phyloP scores from a whole-genome alignment of 495 filamentous ascomycete genomes.

The Glarea lozoyensis region DNA sequence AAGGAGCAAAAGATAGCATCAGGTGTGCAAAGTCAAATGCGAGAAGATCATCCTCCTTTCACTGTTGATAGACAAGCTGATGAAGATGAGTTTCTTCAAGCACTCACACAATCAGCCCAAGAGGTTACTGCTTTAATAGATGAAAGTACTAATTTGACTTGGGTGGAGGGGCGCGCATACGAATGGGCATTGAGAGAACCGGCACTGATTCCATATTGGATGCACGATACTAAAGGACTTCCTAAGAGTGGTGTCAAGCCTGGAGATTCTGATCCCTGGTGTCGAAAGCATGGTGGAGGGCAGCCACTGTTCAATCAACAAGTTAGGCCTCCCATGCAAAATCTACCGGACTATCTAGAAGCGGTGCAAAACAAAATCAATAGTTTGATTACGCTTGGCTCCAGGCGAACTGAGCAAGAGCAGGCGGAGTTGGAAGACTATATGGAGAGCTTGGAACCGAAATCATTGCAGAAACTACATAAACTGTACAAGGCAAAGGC shows the following conservation, averaged over 20 bases:
- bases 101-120: constrained; percentile 2
- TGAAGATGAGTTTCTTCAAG: constrained; percentile 9
- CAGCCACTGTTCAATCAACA: neutral
- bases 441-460: too few relatives aligned
- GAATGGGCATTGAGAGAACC: constrained; percentile 12
- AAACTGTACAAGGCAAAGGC: too few relatives aligned
- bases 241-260: constrained; percentile 1
- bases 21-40: constrained; percentile 9
- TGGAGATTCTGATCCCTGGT: constrained; percentile 3
- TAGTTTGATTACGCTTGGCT: neutral
- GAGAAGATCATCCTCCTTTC: constrained; percentile 15
- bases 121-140: constrained; percentile 3
- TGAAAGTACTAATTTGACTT: constrained; percentile 7
- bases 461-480: too few relatives aligned
- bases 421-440: neutral
- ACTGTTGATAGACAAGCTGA: constrained; percentile 8
- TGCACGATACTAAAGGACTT: constrained; percentile 16
- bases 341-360: neutral
- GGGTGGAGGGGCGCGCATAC: constrained; percentile 13
- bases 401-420: neutral
- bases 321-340: neutral
- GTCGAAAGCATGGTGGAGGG: neutral
- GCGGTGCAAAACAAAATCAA: neutral
- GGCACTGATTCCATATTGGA: constrained; percentile 14
- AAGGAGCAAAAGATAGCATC: neutral